phyloP scores from a whole-genome alignment of 495 filamentous ascomycete species.

The Aspergillus cristatus region DNA sequence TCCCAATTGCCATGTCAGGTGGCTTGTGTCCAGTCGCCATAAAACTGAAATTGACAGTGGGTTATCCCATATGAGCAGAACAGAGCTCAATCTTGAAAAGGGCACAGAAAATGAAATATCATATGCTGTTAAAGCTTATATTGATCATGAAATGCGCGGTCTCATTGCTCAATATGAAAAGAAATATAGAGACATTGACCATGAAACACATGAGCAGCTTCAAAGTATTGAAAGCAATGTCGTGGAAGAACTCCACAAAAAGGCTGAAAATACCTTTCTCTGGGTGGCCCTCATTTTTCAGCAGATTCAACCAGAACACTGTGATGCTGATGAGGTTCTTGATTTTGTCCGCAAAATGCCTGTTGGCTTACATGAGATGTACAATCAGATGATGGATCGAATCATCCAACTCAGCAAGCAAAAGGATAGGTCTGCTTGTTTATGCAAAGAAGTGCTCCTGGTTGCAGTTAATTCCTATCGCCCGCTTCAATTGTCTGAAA shows the following conservation, averaged over 20 bases:
- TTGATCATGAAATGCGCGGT: constrained; percentile 19
- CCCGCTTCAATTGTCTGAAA: constrained; percentile 18
- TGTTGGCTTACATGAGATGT: constrained; percentile 7
- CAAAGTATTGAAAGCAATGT: too few species aligned
- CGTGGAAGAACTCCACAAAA: too few species aligned
- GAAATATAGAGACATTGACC: not conserved
- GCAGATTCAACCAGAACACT: constrained; percentile 4
- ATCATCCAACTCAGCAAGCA: constrained; percentile 9
- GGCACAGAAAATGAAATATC: constrained; percentile 9
- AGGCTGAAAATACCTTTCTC: constrained; percentile 18
- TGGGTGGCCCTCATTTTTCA: constrained; percentile 25
- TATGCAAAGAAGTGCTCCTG: too few species aligned
- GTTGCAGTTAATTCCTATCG: constrained; percentile 7
- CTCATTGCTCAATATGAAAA: too few species aligned
- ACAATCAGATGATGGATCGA: constrained; percentile 11
- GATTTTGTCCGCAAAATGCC: constrained; percentile 6
- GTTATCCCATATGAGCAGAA: not conserved
- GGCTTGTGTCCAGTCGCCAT: constrained; percentile 24
- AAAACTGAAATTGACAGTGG: constrained; percentile 7
- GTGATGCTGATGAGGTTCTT: not conserved
- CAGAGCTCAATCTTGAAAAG: constrained; percentile 14
- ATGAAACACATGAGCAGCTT: constrained; percentile 3
- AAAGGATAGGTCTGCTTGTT: constrained; percentile 1
- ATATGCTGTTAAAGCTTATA: constrained; percentile 19
- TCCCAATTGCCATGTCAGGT: constrained; percentile 13